phyloP scores from a whole-genome alignment of 768 basidiomycete genomes.

The Mrakia hoshinonis region DNA sequence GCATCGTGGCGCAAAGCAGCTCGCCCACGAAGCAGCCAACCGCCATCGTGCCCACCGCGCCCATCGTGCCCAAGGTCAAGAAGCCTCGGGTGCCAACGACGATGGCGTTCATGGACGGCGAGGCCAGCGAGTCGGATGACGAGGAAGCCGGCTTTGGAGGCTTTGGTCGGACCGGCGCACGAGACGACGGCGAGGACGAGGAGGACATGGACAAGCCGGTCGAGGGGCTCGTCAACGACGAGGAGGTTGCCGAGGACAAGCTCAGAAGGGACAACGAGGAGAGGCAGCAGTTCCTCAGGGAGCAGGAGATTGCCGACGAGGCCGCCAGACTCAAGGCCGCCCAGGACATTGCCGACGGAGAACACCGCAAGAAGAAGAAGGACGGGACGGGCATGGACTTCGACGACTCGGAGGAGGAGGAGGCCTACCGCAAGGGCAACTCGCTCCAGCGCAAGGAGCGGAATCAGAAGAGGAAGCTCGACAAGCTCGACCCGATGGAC shows the following conservation, averaged over 20 bases:
- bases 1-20: not conserved
- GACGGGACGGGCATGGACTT: constrained; percentile 34
- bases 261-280: constrained; percentile 30
- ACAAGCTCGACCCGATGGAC: constrained; percentile 31
- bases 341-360: constrained; percentile 34
- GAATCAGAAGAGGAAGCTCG: constrained; percentile 32
- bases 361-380: constrained; percentile 30
- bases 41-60: not conserved
- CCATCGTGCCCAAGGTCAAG: not conserved
- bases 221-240: constrained; percentile 35
- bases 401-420: constrained; percentile 32
- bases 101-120: constrained; percentile 33
- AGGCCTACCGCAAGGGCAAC: constrained; percentile 14
- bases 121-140: constrained; percentile 37
- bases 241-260: constrained; percentile 32
- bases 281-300: constrained; percentile 28
- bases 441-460: constrained; percentile 27
- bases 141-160: constrained; percentile 37
- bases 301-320: constrained; percentile 35
- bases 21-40: not conserved
- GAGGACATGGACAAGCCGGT: constrained; percentile 33
- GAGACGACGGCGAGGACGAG: constrained; percentile 36
- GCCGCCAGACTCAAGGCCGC: constrained; percentile 32
- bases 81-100: not conserved
- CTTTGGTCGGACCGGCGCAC: constrained; percentile 19